Percentiles rank a stretch among this genome's conserved stretches.
Conservation (phyloP, 2,329 filamentous ascomycete genomes). For the Hirsutella thompsonii region DNA sequence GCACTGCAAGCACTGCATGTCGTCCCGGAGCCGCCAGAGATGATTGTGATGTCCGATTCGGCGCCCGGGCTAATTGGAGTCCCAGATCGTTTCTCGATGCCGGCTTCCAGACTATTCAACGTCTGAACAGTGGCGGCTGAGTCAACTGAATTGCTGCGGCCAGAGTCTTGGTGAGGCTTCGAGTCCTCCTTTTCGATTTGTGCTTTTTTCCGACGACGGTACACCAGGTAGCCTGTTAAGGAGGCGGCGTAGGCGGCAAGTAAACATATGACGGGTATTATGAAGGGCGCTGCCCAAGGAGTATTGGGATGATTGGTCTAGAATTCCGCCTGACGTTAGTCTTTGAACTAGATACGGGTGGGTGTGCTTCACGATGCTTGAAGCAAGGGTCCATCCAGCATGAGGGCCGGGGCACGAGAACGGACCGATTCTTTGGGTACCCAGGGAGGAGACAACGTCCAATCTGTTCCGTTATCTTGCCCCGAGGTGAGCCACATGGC, state of each 20-base stretch:
- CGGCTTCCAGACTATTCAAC: conserved; percentile 7
- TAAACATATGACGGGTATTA: conserved; percentile 16
- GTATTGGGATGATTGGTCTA: conserved; percentile 9
- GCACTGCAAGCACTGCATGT: no score
- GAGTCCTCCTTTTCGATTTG: conserved; percentile 8
- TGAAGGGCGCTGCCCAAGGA: conserved; percentile 15
- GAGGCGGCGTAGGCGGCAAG: conserved; percentile 15
- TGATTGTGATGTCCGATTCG: background rate
- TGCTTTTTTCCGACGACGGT: conserved; percentile 13
- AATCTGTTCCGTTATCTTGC: conserved; percentile 9
- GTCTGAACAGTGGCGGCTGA: conserved; percentile 11
- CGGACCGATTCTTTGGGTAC: conserved; percentile 9
- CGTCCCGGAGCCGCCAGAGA: background rate
- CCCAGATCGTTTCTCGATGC: conserved; percentile 6
- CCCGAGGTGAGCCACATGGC: conserved; percentile 15
- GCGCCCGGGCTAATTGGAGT: conserved; percentile 2
- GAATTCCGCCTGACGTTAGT: conserved; percentile 4
- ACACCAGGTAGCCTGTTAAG: conserved; percentile 14
- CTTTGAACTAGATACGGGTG: background rate
- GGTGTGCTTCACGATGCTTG: no score
- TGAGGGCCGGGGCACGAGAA: background rate
- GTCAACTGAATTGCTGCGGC: conserved; percentile 11
- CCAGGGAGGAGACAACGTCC: conserved; percentile 20
- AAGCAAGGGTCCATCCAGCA: background rate
- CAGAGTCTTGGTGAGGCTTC: conserved; percentile 5